Conservation (phyloP, 768 basidiomycete species). For the Cantharellus cinnabarinus region DNA sequence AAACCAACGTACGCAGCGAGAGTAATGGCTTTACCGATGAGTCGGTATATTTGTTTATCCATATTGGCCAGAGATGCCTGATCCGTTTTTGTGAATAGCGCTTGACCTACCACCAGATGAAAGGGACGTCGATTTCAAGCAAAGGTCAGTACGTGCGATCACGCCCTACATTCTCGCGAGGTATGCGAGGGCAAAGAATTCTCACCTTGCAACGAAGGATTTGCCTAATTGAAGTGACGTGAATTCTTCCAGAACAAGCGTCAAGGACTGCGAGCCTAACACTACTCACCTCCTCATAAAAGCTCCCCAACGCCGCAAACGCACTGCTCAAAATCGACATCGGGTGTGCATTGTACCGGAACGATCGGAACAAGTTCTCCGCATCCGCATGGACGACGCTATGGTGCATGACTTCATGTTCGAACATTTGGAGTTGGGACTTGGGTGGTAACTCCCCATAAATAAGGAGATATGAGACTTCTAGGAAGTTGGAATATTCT, state of each 20-base stretch:
- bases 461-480: slow-evolving; percentile 70
- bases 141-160: background rate
- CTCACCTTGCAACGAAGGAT: slow-evolving; percentile 65
- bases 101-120: slow-evolving; percentile 34
- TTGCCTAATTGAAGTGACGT: slow-evolving; percentile 21
- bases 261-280: slow-evolving; percentile 5
- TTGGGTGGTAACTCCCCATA: slow-evolving; percentile 62
- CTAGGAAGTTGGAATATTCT: slow-evolving; percentile 55
- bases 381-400: slow-evolving; percentile 45
- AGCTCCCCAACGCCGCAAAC: slow-evolving; percentile 73
- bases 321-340: slow-evolving; percentile 81
- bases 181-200: background rate
- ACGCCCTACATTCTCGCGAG: background rate
- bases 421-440: slow-evolving; percentile 39
- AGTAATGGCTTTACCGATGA: slow-evolving; percentile 77
- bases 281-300: slow-evolving; percentile 42
- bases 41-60: slow-evolving; percentile 81
- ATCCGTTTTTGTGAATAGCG: slow-evolving; percentile 51
- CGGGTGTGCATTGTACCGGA: slow-evolving; percentile 78
- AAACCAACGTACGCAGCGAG: slow-evolving; percentile 49
- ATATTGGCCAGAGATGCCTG: slow-evolving; percentile 47
- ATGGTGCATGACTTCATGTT: slow-evolving; percentile 63
- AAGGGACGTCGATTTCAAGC: background rate
- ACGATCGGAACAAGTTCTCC: slow-evolving; percentile 46
- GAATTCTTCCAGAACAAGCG: background rate